Base-by-base conservation (phyloP, 257 asterid species). In the Catharanthus roseus region DNA sequence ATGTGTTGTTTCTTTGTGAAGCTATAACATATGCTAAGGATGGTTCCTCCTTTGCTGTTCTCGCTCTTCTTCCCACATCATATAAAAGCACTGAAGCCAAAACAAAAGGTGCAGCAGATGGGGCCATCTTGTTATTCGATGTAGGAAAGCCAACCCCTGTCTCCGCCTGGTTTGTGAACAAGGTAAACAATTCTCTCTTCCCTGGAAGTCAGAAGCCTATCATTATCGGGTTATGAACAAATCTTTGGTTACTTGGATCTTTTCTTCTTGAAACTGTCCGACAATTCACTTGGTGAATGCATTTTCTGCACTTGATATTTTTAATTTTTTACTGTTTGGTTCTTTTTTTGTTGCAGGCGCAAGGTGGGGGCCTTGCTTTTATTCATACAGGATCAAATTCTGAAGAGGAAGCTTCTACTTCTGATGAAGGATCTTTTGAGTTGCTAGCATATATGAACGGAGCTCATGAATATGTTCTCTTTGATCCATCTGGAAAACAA, bases 131-230 rank as follows among this genome's bases (percentile, higher is more conserved):
- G 74, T 62, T 95, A 77, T 95, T 91, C 81, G 74, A 77, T 67
- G 89, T 76, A 3, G 86, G 86, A 75, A 89, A 84, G 71, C 88
- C 91, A 19, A 83, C 85, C 75, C 96, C 98, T 7, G 39, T 85
- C 78, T 83, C 89, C 10, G 75, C 83, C 49, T 93, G 95, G 98
- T 82, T 76, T 78, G 98, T 89, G 65, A 82, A 74, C 86, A 87
- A 90, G 98, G 98, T 93, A 60, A n/a, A 45, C 21, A 29, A 26
- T 73, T 56, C 53, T 72, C 44, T 56, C 60, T 49, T 44, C 38
- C 41, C 61, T 60, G 60, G n/a, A 11, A n/a, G 5, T 28, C 12
- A 28, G 3, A 24, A 55, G 62, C 18, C 26, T 57, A 13, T 57
- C 26, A 4, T 2, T 24, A 4, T 5, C 16, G 10, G 62, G 6